Percentiles rank a stretch among this genome's conserved stretches.
Conservation (phyloP, 345 rosid genomes). For the Moricandia arvensis region DNA sequence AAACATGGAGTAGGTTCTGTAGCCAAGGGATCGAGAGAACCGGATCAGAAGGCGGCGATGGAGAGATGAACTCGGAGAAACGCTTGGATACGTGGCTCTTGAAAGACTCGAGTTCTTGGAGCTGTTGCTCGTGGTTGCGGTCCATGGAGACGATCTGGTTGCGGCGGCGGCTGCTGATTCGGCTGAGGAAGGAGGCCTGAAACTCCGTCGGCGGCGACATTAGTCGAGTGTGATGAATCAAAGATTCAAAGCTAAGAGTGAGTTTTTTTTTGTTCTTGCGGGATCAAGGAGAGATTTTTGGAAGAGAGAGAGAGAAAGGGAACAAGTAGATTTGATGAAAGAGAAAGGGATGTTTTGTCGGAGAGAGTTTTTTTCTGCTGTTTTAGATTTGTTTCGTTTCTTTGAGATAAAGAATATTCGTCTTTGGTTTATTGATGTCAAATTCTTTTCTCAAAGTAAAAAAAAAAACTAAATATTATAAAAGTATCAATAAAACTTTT, state of each 20-base stretch:
- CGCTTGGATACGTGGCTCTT: conserved; percentile 70
- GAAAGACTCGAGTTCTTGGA: conserved; percentile 77
- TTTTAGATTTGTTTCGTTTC: not conserved
- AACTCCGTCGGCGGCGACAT: conserved; percentile 63
- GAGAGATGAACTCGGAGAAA: conserved; percentile 54
- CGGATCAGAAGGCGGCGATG: conserved; percentile 32
- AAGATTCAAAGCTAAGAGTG: not conserved
- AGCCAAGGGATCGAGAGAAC: conserved; percentile 81
- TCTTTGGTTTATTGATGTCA: not conserved
- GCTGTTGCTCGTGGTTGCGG: conserved; percentile 67
- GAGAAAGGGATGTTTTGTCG: conserved; percentile 28
- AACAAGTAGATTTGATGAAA: conserved; percentile 9
- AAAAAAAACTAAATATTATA: too few species aligned
- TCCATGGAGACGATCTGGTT: conserved; percentile 85
- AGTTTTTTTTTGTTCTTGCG: not conserved
- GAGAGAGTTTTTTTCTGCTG: not conserved
- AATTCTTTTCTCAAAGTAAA: not conserved
- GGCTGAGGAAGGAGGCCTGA: conserved; percentile 76
- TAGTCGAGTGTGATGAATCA: not conserved
- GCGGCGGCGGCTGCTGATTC: conserved; percentile 85
- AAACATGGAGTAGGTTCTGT: conserved; percentile 67
- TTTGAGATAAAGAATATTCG: not conserved
- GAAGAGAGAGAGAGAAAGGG: not conserved
- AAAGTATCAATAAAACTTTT: too few species aligned
- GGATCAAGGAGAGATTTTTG: conserved; percentile 30